Evolutionary conservation across 2,329 filamentous ascomycete genomes (phyloP), one percentile per base, ranked within the genome.

Genomic region (Bipolaris cookei): DNA sequence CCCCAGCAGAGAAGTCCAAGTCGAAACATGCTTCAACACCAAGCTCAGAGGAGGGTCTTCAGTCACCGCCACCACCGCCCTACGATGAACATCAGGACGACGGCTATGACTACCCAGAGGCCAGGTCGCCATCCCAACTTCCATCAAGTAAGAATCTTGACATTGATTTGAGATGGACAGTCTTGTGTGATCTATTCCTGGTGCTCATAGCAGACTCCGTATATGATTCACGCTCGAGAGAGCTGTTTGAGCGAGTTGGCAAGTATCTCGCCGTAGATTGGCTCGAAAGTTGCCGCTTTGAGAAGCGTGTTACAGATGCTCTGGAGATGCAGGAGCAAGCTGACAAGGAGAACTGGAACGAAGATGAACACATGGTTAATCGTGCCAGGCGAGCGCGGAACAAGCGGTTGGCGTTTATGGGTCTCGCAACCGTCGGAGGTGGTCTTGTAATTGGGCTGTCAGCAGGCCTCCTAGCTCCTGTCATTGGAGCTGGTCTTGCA

Each of bases 311-410:
- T 5, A 97, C 95, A 6, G 95, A 99, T 77, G 92, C 95, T 1
- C 81, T 99, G 20, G 95, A 99, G 77, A 97, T 99, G 92, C 94
- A 98, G 77, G 92, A 98, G 76, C 88, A 90, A 44, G 91, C 92
- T 5, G 90, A 92, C 62, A 96, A 94, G 70, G 95, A 99, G 78
- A 97, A 94, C 62, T 99, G 95, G 95, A 96, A 97, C 65, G 95
- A 99, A 75, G 89, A 95, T 10, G 91, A 96, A 63, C 92, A 98
- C 73, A 92, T 98, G 83, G 92, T 97, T 75, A 85, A 83, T 56
- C 86, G 95, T 44, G 85, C 91, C 49, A 97, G 97, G 75, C 80
- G 86, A 70, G 91, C 91, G 1, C 81, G 93, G 58, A 97, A 90
- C 74, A 87, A 87, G 65, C 88, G 93, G 68, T 92, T 96, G 71